Percentiles rank a stretch among this genome's conserved stretches.
These are phyloP conservation scores for Vickermania ingenoplastis DNA, from an alignment of 208 protist species.

Conservation along the genomic window DNA sequence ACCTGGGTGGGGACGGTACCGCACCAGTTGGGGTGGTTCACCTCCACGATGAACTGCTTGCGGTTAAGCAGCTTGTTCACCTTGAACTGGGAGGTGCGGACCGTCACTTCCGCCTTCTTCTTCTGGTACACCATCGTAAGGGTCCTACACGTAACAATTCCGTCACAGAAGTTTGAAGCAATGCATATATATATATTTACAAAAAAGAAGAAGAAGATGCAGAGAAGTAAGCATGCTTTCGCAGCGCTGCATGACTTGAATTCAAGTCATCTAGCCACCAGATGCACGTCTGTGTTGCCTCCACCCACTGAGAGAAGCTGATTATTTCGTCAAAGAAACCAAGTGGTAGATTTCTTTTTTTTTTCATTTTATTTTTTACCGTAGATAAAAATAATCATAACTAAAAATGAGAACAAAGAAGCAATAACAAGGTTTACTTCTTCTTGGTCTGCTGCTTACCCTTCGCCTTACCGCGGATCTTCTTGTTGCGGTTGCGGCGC, in stretches of 20 bases:
- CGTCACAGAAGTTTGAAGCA: too few relatives aligned
- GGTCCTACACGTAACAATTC: neutral
- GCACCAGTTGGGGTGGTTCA: conserved; percentile 82
- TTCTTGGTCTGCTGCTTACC: conserved; percentile 86
- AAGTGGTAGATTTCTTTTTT: conserved; percentile 1
- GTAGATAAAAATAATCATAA: neutral
- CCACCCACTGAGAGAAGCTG: conserved; percentile 2
- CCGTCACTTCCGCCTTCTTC: conserved; percentile 86
- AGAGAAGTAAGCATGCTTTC: neutral
- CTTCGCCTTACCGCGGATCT: conserved; percentile 96
- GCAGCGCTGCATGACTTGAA: neutral
- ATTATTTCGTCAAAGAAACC: neutral
- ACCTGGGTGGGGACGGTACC: conserved; percentile 91
- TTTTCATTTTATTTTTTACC: neutral
- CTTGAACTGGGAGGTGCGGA: conserved; percentile 98
- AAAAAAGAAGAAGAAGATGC: conserved; percentile 9
- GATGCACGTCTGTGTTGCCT: too few relatives aligned
- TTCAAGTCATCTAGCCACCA: too few relatives aligned
- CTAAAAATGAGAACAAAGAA: neutral
- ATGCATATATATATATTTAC: conserved; percentile 4
- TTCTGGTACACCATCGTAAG: conserved; percentile 82
- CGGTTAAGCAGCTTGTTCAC: conserved; percentile 98
- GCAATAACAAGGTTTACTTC: conserved; percentile 63
- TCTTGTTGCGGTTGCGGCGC: conserved; percentile 98
- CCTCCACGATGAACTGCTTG: conserved; percentile 98